These are phyloP conservation scores for Penicillium sp. DNA, from an alignment of 2,329 filamentous ascomycete genomes.

Conservation along the genomic window DNA sequence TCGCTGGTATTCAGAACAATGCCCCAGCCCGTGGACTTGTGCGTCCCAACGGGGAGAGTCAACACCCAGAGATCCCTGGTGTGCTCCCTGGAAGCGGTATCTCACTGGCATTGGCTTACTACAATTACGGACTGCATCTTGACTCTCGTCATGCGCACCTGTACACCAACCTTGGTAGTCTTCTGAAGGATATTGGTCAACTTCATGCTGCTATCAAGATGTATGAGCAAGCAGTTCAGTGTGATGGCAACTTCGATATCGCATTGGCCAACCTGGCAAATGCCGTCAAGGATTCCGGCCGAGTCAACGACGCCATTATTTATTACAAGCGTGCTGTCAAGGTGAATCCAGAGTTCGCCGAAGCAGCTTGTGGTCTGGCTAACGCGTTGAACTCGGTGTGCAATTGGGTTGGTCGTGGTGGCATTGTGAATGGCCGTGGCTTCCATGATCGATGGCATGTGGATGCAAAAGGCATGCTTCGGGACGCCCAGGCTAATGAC, in stretches of 20 bases:
- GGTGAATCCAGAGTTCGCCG: conserved; percentile 93
- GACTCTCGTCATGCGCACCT: conserved; percentile 91
- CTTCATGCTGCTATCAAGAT: conserved; percentile 88
- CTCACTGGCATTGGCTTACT: conserved; percentile 85
- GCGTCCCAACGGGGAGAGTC: conserved; percentile 36
- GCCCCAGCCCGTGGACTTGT: conserved; percentile 41
- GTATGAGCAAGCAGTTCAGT: conserved; percentile 92
- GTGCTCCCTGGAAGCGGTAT: conserved; percentile 84
- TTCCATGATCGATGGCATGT: conserved; percentile 91
- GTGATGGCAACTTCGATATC: conserved; percentile 94
- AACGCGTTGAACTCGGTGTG: conserved; percentile 97
- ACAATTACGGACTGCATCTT: conserved; percentile 86
- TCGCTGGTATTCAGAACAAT: conserved; percentile 88
- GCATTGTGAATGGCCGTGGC: conserved; percentile 72
- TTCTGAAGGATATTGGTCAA: conserved; percentile 95
- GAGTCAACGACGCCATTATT: conserved; percentile 84
- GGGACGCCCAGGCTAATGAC: conserved; percentile 66
- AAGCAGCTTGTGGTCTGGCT: conserved; percentile 92
- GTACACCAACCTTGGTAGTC: conserved; percentile 92
- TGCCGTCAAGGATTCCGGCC: conserved; percentile 93
- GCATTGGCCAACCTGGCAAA: conserved; percentile 95
- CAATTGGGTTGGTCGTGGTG: conserved; percentile 87
- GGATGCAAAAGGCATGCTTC: conserved; percentile 76
- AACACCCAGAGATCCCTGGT: conserved; percentile 65
- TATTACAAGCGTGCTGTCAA: conserved; percentile 90